Base-by-base conservation (phyloP, 1,284 basidiomycete species). In the Sporisorium scitamineum region DNA sequence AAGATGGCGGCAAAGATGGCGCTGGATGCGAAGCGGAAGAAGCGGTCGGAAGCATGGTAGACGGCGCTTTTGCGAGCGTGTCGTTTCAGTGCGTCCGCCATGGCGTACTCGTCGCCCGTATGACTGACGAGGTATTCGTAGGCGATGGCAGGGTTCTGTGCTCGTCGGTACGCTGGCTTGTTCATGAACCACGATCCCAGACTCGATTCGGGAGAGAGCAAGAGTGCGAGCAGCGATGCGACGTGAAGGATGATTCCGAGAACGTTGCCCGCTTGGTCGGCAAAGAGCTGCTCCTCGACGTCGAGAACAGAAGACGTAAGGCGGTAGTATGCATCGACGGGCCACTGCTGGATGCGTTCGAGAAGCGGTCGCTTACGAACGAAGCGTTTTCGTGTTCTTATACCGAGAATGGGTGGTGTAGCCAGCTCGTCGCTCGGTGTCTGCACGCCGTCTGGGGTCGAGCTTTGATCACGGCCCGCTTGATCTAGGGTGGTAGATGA, bases 51-150 rank as follows among this genome's bases (percentile, higher is more conserved):
- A 4, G 70, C 70, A 14, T 56, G 60, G 27, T 59, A 41, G 24
- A 70, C 67, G 32, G 64, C 72, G 27, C 55, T 61, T 47, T 76
- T 72, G 26, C 67, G 66, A 18, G 67, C 61, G 39, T 69, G 68
- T 1, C 61, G 59, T 48, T 57, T 70, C 55, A 73, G 64, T 22
- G 65, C 70, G 47, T 79, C 63, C 7, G 54, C 71, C 73, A 75
- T 75, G 18, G 72, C 72, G 18, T 58, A 70, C n/a, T 75, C 72
- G 34, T 75, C 72, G n/a, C 67, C 72, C 1, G 72, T 65, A 34
- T 75, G 62, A 27, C 57, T 63, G 50, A 75, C 57, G 37, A 75
- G 63, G 32, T 70, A 75, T 27, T 75, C 67, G 60, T 75, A 75
- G 6, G 72, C 72, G 56, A 75, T 70, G 26, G 72, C 72, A 4